Evolutionary conservation across 768 basidiomycete species (phyloP).

Genomic region (Flagelloscypha sp.): DNA sequence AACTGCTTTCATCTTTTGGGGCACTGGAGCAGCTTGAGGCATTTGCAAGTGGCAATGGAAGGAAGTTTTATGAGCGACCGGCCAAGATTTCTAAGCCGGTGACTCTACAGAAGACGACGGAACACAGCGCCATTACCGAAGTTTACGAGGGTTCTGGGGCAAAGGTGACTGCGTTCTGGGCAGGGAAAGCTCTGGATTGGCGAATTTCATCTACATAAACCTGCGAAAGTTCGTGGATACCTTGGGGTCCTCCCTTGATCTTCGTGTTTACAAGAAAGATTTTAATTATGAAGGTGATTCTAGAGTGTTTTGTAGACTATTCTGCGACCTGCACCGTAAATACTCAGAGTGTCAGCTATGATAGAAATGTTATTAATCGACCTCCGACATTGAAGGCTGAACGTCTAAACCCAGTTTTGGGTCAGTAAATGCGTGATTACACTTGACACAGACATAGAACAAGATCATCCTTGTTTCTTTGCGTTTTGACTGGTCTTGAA

Average conservation of each 20-base stretch:
- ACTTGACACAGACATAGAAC: conserved; percentile 84
- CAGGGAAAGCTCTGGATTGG: conserved; percentile 77
- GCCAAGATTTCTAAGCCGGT: conserved; percentile 27
- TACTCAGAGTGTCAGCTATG: too few relatives aligned
- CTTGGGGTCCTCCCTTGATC: too few relatives aligned
- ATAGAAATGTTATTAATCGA: too few relatives aligned
- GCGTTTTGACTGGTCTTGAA: conserved; percentile 95
- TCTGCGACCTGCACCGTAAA: too few relatives aligned
- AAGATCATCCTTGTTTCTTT: conserved; percentile 93
- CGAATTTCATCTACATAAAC: too few relatives aligned
- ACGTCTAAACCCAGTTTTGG: too few relatives aligned
- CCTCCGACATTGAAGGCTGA: too few relatives aligned
- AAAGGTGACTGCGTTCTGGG: conserved; percentile 78
- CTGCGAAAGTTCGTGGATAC: too few relatives aligned
- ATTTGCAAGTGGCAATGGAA: conserved; percentile 74
- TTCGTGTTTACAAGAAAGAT: too few relatives aligned
- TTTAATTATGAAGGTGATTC: too few relatives aligned
- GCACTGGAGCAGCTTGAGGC: conserved; percentile 75
- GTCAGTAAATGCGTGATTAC: conserved; percentile 69
- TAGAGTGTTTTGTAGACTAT: too few relatives aligned
- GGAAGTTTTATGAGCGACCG: conserved; percentile 62
- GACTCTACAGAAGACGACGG: conserved; percentile 34
- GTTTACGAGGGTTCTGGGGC: conserved; percentile 41
- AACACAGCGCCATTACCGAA: conserved; percentile 33
- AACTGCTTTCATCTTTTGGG: conserved; percentile 79